These are phyloP conservation scores for Aegilops longissima DNA, from an alignment of 176 grass and related monocot species.

Conservation along the genomic window DNA sequence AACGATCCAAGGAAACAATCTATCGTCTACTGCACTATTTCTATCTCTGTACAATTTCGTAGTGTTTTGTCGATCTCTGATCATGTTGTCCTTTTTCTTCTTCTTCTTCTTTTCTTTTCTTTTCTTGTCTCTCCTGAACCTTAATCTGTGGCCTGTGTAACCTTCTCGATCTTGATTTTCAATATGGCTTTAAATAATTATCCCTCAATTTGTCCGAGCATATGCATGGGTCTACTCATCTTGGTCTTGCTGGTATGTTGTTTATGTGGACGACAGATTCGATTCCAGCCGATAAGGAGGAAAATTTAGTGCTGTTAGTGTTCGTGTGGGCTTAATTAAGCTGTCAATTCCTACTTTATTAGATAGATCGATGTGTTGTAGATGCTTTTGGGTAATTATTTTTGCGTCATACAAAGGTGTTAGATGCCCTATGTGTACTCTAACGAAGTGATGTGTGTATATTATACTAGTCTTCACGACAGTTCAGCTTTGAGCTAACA, in stretches of 20 bases:
- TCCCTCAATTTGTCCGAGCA: slow-evolving; percentile 28
- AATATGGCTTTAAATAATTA: slow-evolving; percentile 37
- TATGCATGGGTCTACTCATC: slow-evolving; percentile 27
- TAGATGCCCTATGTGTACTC: slow-evolving; percentile 37
- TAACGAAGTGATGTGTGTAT: slow-evolving; percentile 37
- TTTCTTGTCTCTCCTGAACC: slow-evolving; percentile 41
- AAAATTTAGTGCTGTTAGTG: slow-evolving; percentile 30
- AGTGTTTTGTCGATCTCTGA: slow-evolving; percentile 44
- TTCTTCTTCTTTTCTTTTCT: neutral
- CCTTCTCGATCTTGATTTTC: slow-evolving; percentile 41
- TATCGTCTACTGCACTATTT: slow-evolving; percentile 48
- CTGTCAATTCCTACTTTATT: slow-evolving; percentile 64
- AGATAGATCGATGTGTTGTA: slow-evolving; percentile 19
- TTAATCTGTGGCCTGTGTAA: slow-evolving; percentile 45
- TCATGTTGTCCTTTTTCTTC: slow-evolving; percentile 33
- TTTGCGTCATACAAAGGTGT: slow-evolving; percentile 50
- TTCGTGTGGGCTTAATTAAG: slow-evolving; percentile 44
- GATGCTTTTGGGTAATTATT: slow-evolving; percentile 37
- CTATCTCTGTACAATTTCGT: slow-evolving; percentile 59
- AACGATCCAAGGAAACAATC: slow-evolving; percentile 32
- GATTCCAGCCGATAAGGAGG: slow-evolving; percentile 35
- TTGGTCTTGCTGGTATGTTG: slow-evolving; percentile 33
- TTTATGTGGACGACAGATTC: slow-evolving; percentile 40
- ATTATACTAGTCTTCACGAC: slow-evolving; percentile 33
- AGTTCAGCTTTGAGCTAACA: slow-evolving; percentile 14